These are phyloP conservation scores for Erucastrum elatum DNA, from an alignment of 345 rosid species.

Conservation along the genomic window DNA sequence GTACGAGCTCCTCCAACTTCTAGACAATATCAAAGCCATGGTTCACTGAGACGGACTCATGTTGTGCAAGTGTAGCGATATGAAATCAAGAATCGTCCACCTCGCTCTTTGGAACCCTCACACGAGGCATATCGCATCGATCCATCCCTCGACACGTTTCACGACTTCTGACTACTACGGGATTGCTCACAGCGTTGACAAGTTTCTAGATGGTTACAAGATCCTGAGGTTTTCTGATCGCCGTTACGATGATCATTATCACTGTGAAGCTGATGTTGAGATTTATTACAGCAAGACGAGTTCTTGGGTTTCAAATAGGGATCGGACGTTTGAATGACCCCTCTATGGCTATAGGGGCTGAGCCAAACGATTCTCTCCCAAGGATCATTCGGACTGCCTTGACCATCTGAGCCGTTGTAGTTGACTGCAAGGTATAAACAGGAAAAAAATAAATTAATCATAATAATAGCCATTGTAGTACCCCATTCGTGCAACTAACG, in stretches of 20 bases:
- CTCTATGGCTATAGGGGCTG: constrained; percentile 40
- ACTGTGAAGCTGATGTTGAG: not conserved
- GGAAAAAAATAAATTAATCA: too few species aligned
- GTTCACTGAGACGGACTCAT: not conserved
- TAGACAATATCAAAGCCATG: not conserved
- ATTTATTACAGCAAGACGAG: not conserved
- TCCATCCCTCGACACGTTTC: not conserved
- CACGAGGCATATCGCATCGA: not conserved
- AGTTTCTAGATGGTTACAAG: not conserved
- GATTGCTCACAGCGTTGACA: not conserved
- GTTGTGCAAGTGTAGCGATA: not conserved
- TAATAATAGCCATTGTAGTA: too few species aligned
- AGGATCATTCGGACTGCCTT: constrained; percentile 48
- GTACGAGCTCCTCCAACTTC: not conserved
- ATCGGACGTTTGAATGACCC: constrained; percentile 3
- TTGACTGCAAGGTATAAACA: too few species aligned
- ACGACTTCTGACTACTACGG: not conserved
- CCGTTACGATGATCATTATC: not conserved
- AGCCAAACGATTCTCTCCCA: constrained; percentile 63
- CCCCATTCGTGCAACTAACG: not conserved
- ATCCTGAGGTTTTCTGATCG: not conserved
- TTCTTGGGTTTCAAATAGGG: not conserved
- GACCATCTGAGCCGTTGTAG: too few species aligned
- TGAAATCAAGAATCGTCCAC: not conserved
- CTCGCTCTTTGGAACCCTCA: not conserved